Percentiles rank a stretch among this genome's conserved stretches.
These are phyloP conservation scores for Zizania palustris DNA, from an alignment of 202 grass and related monocot species.

Conservation along the genomic window DNA sequence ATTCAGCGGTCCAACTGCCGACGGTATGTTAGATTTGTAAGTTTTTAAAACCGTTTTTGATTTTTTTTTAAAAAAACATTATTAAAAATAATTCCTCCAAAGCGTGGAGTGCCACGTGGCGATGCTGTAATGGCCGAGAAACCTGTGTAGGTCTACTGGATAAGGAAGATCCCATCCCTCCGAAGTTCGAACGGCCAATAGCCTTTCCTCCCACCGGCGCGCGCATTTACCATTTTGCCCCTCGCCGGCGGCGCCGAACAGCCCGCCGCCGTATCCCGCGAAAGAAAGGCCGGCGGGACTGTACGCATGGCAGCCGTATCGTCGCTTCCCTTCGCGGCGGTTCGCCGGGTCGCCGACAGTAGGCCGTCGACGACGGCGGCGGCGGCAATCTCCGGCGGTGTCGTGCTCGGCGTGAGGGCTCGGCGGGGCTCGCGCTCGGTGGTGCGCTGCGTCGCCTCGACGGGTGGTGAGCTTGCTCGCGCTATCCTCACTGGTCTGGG, in stretches of 20 bases:
- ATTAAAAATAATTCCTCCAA: too few relatives aligned
- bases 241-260: slow-evolving; percentile 48
- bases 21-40: too few relatives aligned
- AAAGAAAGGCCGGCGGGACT: too few relatives aligned
- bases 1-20: too few relatives aligned
- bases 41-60: too few relatives aligned
- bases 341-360: slow-evolving; percentile 56
- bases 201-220: slow-evolving; percentile 41
- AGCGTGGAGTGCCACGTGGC: slow-evolving; percentile 37
- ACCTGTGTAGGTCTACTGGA: slow-evolving; percentile 43
- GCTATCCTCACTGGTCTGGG: background rate
- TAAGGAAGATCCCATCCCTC: slow-evolving; percentile 74
- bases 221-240: slow-evolving; percentile 45
- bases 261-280: slow-evolving; percentile 18
- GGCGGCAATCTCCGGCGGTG: slow-evolving; percentile 39
- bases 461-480: slow-evolving; percentile 57
- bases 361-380: slow-evolving; percentile 23
- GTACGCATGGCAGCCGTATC: slow-evolving; percentile 83
- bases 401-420: slow-evolving; percentile 46
- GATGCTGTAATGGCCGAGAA: slow-evolving; percentile 29
- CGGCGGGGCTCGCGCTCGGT: slow-evolving; percentile 52
- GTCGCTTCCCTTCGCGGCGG: slow-evolving; percentile 61
- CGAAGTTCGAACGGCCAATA: slow-evolving; percentile 33
- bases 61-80: too few relatives aligned
- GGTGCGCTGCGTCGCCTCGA: slow-evolving; percentile 69